phyloP scores from a whole-genome alignment of 495 filamentous ascomycete genomes.

The Lasiosphaeria miniovina region DNA sequence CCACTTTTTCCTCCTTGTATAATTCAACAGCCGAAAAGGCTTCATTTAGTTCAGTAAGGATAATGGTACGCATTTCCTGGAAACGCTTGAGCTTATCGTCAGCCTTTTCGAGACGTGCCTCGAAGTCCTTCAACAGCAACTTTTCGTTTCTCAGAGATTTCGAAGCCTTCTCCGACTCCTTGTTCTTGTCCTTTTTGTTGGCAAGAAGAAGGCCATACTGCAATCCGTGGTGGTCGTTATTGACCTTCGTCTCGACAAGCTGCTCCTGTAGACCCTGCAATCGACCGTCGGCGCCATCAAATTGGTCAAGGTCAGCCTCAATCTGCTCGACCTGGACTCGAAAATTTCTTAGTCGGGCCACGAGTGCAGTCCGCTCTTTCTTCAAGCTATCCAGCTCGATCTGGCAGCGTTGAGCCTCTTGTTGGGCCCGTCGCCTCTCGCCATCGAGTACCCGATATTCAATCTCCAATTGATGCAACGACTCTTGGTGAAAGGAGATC shows the following conservation, averaged over 20 bases:
- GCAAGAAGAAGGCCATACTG: constrained; percentile 38
- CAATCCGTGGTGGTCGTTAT: constrained; percentile 38
- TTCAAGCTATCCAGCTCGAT: constrained; percentile 57
- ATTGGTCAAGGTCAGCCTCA: constrained; percentile 38
- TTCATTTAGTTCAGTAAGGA: constrained; percentile 63
- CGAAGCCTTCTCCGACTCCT: constrained; percentile 28
- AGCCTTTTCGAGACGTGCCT: constrained; percentile 50
- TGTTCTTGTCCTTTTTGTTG: constrained; percentile 39
- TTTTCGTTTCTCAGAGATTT: constrained; percentile 24
- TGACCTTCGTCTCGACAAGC: constrained; percentile 27
- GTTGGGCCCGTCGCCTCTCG: constrained; percentile 47
- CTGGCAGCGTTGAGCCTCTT: constrained; percentile 56
- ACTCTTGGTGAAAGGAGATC: constrained; percentile 50
- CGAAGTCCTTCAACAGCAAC: constrained; percentile 46
- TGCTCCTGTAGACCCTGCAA: constrained; percentile 34
- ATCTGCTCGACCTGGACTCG: constrained; percentile 26
- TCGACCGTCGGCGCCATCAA: constrained; percentile 41
- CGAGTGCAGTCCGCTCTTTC: constrained; percentile 23
- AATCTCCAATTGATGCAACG: constrained; percentile 39
- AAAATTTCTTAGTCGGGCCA: constrained; percentile 23
- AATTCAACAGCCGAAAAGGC: constrained; percentile 53
- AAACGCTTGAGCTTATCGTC: constrained; percentile 54
- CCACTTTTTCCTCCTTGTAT: constrained; percentile 45
- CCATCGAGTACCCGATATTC: constrained; percentile 37
- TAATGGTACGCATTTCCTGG: constrained; percentile 48